Percentiles rank a stretch among this genome's conserved stretches.
Evolutionary conservation across 805 yeast genomes (phyloP).

Genomic region (Tetrapisispora namnaoensis): DNA sequence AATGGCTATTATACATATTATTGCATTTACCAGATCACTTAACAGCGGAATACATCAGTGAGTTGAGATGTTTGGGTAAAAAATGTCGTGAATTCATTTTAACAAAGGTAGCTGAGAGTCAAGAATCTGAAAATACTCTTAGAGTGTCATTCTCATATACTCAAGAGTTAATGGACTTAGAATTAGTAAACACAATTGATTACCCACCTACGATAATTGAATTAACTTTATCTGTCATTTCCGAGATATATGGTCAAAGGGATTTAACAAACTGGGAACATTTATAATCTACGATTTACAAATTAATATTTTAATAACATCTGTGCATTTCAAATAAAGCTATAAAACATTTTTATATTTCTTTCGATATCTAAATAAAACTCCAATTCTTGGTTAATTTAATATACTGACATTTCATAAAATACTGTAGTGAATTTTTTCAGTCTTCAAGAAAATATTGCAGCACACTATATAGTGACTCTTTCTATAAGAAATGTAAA

Average conservation of each 20-base stretch:
- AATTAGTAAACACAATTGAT: not conserved
- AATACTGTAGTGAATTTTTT: too few relatives aligned
- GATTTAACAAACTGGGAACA: conserved; percentile 16
- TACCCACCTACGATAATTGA: conserved; percentile 9
- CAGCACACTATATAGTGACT: too few relatives aligned
- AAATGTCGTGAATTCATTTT: conserved; percentile 12
- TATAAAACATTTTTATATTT: too few relatives aligned
- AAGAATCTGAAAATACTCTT: not conserved
- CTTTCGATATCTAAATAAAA: too few relatives aligned
- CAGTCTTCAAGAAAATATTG: too few relatives aligned
- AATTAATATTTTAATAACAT: too few relatives aligned
- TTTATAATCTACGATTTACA: not conserved
- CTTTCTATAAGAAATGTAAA: too few relatives aligned
- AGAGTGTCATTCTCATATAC: not conserved
- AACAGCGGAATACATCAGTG: conserved; percentile 21
- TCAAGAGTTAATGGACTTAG: conserved; percentile 3
- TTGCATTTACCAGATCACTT: conserved; percentile 18
- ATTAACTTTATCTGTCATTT: conserved; percentile 13
- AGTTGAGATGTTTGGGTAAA: conserved; percentile 23
- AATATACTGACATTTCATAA: too few relatives aligned
- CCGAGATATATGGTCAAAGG: conserved; percentile 19
- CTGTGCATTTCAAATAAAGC: too few relatives aligned
- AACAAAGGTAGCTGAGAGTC: not conserved
- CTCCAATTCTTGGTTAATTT: too few relatives aligned
- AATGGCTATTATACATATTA: conserved; percentile 23